Evolutionary conservation across 495 filamentous ascomycete species (phyloP), one percentile per base, ranked within the genome.

Genomic region (Daldinia loculata): DNA sequence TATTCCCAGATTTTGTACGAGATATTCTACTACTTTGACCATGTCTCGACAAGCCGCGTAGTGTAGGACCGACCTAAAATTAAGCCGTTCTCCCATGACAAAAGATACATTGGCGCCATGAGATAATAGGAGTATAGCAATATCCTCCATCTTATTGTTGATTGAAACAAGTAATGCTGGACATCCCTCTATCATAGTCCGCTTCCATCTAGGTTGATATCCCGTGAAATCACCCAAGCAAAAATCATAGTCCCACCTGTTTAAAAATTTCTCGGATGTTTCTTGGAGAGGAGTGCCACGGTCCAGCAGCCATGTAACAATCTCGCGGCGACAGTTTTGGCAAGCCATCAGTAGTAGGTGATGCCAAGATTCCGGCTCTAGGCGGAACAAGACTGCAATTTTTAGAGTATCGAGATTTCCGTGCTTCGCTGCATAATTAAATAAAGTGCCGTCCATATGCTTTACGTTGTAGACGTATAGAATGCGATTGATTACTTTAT

Each of bases 11-110:
- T 19, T 2, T 17, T 43, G 39, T 15, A 43, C n/a, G 6, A 43
- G 39, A n/a, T 43, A 43, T n/a, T 43, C 39, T n/a, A 43, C 39
- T n/a, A 8, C 6, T 19, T 17, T 6, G 6, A 43, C n/a, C 39
- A 43, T 43, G 5, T 9, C n/a, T 17, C 14, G n/a, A 17, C 39
- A 6, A 17, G 39, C 39, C 2, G 39, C 39, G 6, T 43, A 19
- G 15, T 43, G 39, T 17, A 43, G 39, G n/a, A 6, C n/a, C 2
- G 39, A 43, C 39, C 39, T 43, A 11, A 32, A 9, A 2, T 30
- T 32, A 5, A 0, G 30, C 0, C 8, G 30, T 0, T 32, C 0
- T 2, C 8, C 7, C 5, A 32, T 11, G 8, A 0, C 0, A 11
- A 32, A 32, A 9, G 8, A 32, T 11, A 1, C 0, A 11, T 19